Percentiles rank a stretch among this genome's conserved stretches.
These are phyloP conservation scores for Paralagenidium karlingii DNA, from an alignment of 352 stramenopile genomes.

Conservation along the genomic window DNA sequence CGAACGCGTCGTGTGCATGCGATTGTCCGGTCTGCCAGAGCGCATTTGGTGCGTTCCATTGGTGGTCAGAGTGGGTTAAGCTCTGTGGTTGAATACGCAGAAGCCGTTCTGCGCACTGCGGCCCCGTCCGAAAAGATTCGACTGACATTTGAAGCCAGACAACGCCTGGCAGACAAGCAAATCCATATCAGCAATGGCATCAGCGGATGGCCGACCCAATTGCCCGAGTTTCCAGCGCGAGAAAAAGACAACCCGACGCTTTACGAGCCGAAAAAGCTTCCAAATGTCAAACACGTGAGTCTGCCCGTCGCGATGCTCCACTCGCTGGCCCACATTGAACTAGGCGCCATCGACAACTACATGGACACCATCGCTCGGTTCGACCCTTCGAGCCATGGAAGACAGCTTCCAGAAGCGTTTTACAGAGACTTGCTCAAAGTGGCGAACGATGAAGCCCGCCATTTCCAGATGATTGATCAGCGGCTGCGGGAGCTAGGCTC, in stretches of 20 bases:
- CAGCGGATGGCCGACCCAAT: slow-evolving; percentile 16
- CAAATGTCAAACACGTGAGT: slow-evolving; percentile 42
- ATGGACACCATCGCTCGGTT: slow-evolving; percentile 81
- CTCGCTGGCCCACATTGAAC: slow-evolving; percentile 74
- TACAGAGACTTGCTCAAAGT: slow-evolving; percentile 67
- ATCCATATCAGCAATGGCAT: slow-evolving; percentile 21
- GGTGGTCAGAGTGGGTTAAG: no score
- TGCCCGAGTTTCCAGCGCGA: slow-evolving; percentile 34
- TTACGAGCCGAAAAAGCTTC: slow-evolving; percentile 58
- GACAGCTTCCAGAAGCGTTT: slow-evolving; percentile 35
- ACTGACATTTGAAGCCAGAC: slow-evolving; percentile 44
- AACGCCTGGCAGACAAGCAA: slow-evolving; percentile 17
- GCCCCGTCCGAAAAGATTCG: slow-evolving; percentile 46
- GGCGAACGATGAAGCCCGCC: slow-evolving; percentile 58
- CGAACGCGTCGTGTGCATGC: no score
- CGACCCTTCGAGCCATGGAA: slow-evolving; percentile 24
- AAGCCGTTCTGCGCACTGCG: slow-evolving; percentile 30
- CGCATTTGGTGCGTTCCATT: no score
- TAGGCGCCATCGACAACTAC: slow-evolving; percentile 81
- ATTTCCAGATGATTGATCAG: slow-evolving; percentile 67
- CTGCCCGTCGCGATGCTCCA: slow-evolving; percentile 71
- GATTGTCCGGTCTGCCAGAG: no score
- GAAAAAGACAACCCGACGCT: slow-evolving; percentile 21
- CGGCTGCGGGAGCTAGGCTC: slow-evolving; percentile 45
- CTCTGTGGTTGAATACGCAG: slow-evolving; percentile 48